These are phyloP conservation scores for Trichosporon faecale DNA, from an alignment of 1,284 basidiomycete species.

Conservation along the genomic window DNA sequence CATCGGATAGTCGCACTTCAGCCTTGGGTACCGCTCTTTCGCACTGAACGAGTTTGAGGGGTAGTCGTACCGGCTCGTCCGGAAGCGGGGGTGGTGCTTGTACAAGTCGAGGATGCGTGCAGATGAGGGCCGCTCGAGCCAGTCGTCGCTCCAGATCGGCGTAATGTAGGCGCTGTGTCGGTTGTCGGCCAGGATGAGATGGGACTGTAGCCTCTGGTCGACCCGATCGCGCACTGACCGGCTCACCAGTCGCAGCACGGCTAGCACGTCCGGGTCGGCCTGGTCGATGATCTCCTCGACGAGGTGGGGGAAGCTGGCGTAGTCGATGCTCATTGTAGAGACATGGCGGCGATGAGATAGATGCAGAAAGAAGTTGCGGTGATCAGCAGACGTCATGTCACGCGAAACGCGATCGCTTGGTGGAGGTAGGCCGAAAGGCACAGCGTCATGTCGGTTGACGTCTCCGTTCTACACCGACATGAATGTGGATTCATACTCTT, in stretches of 20 bases:
- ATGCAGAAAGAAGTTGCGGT: neutral
- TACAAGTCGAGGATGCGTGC: conserved; percentile 4
- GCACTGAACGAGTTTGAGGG: neutral
- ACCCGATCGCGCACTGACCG: neutral
- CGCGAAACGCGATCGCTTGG: neutral
- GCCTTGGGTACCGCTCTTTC: neutral
- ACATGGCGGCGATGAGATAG: neutral
- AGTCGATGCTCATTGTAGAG: conserved; percentile 10
- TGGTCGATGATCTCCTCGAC: conserved; percentile 6
- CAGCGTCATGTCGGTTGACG: neutral
- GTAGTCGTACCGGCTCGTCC: neutral
- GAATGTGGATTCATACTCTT: no score
- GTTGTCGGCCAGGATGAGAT: conserved; percentile 4
- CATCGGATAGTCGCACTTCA: conserved; percentile 1
- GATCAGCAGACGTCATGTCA: conserved; percentile 5
- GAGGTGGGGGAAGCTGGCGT: conserved; percentile 8
- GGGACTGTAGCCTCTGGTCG: neutral
- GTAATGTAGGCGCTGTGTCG: conserved; percentile 5
- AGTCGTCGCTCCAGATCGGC: conserved; percentile 9
- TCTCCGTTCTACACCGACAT: neutral
- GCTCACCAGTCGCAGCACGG: neutral
- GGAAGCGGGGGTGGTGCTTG: neutral
- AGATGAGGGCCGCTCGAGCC: neutral
- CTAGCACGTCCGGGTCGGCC: neutral
- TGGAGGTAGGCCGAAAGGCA: neutral